Evolutionary conservation across 768 basidiomycete genomes (phyloP).

Genomic region (Daedaleopsis sinensis): DNA sequence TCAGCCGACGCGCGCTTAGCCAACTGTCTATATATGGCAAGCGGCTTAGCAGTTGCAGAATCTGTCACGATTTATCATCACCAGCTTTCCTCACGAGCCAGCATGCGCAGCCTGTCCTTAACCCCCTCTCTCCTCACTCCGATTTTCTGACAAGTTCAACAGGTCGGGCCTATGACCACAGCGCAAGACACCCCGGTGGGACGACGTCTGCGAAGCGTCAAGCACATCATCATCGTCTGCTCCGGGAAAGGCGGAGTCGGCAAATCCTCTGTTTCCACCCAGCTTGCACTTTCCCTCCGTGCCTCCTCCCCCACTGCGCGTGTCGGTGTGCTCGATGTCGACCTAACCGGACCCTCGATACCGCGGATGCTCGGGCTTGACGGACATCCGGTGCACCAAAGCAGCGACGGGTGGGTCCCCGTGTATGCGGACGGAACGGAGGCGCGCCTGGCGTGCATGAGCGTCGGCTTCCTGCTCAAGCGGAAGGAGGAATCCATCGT

Average conservation of each 20-base stretch:
- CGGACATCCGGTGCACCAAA: conserved; percentile 86
- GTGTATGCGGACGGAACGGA: conserved; percentile 87
- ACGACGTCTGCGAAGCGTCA: conserved; percentile 71
- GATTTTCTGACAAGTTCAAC: not conserved
- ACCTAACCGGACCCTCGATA: conserved; percentile 93
- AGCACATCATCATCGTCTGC: conserved; percentile 88
- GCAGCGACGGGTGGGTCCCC: conserved; percentile 96
- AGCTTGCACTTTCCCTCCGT: conserved; percentile 88
- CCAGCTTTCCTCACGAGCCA: not conserved
- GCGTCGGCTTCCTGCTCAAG: conserved; percentile 92
- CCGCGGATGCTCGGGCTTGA: conserved; percentile 95
- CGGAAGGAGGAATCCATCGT: conserved; percentile 92
- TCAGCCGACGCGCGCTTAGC: not conserved
- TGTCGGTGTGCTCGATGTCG: conserved; percentile 91
- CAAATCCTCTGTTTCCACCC: conserved; percentile 94
- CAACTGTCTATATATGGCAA: conserved; percentile 3
- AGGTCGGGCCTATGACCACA: conserved; percentile 23
- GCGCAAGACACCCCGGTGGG: conserved; percentile 60
- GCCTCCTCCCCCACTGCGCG: conserved; percentile 63
- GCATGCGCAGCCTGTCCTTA: conserved; percentile 8
- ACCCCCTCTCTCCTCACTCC: conserved; percentile 1
- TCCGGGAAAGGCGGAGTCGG: conserved; percentile 99
- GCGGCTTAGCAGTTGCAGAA: conserved; percentile 8
- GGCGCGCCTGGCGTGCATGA: conserved; percentile 89
- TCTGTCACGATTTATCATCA: conserved; percentile 21